Evolutionary conservation across 768 basidiomycete species (phyloP).

Genomic region (Hydnomerulius pinastri): DNA sequence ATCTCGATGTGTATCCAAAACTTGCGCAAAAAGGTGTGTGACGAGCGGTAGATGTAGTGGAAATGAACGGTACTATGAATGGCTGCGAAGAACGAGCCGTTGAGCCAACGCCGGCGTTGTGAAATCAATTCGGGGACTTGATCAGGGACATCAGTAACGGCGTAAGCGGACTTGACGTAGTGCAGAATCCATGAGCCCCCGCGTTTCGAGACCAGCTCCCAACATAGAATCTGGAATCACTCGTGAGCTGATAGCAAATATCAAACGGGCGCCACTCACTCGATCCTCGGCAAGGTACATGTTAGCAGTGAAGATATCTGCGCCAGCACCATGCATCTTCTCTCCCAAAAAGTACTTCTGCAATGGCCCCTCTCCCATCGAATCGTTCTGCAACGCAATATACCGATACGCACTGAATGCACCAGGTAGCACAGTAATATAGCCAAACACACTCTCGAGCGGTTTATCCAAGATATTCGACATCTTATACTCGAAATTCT

Average conservation of each 20-base stretch:
- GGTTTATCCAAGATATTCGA: constrained; percentile 93
- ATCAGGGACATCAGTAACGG: constrained; percentile 91
- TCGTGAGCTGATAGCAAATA: constrained; percentile 3
- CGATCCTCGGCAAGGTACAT: constrained; percentile 96
- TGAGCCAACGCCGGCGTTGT: constrained; percentile 94
- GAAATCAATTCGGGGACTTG: constrained; percentile 94
- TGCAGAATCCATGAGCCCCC: constrained; percentile 89
- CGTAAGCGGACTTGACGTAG: constrained; percentile 95
- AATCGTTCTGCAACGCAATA: constrained; percentile 88
- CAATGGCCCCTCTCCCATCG: constrained; percentile 79
- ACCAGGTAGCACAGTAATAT: constrained; percentile 91
- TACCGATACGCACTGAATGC: constrained; percentile 93
- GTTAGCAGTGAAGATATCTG: constrained; percentile 93
- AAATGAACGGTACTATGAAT: constrained; percentile 93
- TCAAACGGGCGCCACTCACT: constrained; percentile 33
- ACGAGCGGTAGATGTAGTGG: constrained; percentile 91
- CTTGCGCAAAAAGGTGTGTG: constrained; percentile 80
- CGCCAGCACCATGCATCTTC: constrained; percentile 86
- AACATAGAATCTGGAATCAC: constrained; percentile 79
- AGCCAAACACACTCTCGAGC: constrained; percentile 86
- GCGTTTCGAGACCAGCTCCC: constrained; percentile 97
- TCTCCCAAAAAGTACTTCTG: constrained; percentile 98
- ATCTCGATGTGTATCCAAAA: constrained; percentile 95
- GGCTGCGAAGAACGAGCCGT: constrained; percentile 97
- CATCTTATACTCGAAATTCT: constrained; percentile 96